phyloP scores from a whole-genome alignment of 2,329 filamentous ascomycete species.

The Thelonectria blattea region DNA sequence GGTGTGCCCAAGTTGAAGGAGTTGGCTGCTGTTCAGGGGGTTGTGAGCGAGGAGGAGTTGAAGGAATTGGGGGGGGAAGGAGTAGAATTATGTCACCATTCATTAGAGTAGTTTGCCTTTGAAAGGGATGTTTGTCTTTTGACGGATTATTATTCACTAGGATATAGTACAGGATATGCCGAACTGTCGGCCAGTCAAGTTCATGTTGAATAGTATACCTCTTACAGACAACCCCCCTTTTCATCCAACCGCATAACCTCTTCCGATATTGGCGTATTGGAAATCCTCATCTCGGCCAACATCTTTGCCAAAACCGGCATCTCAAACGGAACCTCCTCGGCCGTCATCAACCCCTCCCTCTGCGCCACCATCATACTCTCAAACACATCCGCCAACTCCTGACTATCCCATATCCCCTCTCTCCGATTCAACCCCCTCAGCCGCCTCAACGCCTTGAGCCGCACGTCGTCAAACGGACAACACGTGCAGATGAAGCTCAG shows the following conservation, averaged over 20 bases:
- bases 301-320: neutral
- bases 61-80: too few relatives aligned
- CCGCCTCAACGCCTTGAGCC: neutral
- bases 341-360: neutral
- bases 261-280: neutral
- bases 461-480: neutral
- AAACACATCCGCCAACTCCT: neutral
- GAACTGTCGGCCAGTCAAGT: too few relatives aligned
- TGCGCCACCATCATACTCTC: neutral
- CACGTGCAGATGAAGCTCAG: neutral
- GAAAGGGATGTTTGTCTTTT: too few relatives aligned
- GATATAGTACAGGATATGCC: too few relatives aligned
- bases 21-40: slow-evolving; percentile 7
- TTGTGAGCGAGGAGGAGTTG: slow-evolving; percentile 23
- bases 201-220: too few relatives aligned
- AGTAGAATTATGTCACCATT: too few relatives aligned
- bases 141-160: too few relatives aligned
- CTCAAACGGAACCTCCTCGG: neutral
- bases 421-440: neutral
- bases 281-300: neutral
- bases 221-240: too few relatives aligned
- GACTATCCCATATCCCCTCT: neutral
- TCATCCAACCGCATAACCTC: neutral
- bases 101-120: too few relatives aligned
- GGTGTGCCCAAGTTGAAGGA: slow-evolving; percentile 23